These are phyloP conservation scores for Teunomyces aglyptinius DNA, from an alignment of 805 yeast genomes.

Conservation along the genomic window DNA sequence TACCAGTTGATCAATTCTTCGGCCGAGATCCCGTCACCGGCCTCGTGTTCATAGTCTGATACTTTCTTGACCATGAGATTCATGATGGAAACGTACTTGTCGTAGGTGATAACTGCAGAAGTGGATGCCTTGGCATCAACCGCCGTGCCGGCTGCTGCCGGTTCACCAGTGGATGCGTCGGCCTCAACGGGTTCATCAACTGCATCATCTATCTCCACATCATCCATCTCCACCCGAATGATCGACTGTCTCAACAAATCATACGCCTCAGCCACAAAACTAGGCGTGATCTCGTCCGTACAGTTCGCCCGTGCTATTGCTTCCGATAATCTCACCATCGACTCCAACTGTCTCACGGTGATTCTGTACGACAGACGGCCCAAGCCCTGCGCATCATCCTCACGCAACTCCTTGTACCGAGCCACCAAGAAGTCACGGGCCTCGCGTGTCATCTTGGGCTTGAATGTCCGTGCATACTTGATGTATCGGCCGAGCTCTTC, in stretches of 20 bases:
- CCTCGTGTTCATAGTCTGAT: slow-evolving; percentile 51
- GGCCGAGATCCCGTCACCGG: slow-evolving; percentile 62
- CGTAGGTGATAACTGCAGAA: slow-evolving; percentile 64
- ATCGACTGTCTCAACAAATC: slow-evolving; percentile 86
- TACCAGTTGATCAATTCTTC: slow-evolving; percentile 79
- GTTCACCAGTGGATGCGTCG: background rate
- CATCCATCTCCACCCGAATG: slow-evolving; percentile 91
- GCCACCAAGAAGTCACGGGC: slow-evolving; percentile 76
- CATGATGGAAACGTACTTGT: slow-evolving; percentile 82
- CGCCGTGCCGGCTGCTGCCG: slow-evolving; percentile 13
- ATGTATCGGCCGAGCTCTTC: slow-evolving; percentile 87
- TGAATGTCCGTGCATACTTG: slow-evolving; percentile 88
- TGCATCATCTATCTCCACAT: slow-evolving; percentile 61
- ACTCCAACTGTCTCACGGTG: slow-evolving; percentile 95
- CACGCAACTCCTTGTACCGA: slow-evolving; percentile 80
- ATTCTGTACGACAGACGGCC: slow-evolving; percentile 86
- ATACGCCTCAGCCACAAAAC: slow-evolving; percentile 90
- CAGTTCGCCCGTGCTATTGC: slow-evolving; percentile 98
- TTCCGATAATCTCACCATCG: slow-evolving; percentile 88
- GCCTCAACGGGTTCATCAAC: no score
- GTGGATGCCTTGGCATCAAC: slow-evolving; percentile 8
- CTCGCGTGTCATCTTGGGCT: slow-evolving; percentile 79
- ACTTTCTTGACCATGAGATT: slow-evolving; percentile 68
- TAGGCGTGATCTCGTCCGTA: slow-evolving; percentile 79
- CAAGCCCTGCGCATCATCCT: slow-evolving; percentile 86